Evolutionary conservation across 2,329 filamentous ascomycete genomes (phyloP).

Genomic region (Macrophomina tecta): DNA sequence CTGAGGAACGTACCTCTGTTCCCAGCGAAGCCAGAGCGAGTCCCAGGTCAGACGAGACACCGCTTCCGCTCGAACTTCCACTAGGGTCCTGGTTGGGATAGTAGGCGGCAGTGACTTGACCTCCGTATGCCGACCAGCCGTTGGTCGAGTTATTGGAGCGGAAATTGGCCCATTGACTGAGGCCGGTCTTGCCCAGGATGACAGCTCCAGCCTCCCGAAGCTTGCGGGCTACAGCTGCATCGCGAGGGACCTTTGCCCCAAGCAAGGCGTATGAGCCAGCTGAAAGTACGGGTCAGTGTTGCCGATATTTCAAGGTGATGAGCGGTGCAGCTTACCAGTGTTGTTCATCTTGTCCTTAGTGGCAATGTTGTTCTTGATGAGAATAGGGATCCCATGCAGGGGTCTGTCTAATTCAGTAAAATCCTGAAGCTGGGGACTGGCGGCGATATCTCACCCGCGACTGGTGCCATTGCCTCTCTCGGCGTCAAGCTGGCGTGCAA

Average conservation of each 20-base stretch:
- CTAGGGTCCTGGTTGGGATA: conserved; percentile 66
- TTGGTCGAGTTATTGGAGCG: conserved; percentile 63
- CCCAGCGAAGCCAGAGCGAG: conserved; percentile 58
- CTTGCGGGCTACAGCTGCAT: conserved; percentile 64
- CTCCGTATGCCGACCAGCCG: conserved; percentile 70
- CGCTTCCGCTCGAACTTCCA: conserved; percentile 68
- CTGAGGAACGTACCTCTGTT: not conserved
- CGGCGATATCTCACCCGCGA: conserved; percentile 46
- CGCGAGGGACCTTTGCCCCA: conserved; percentile 62
- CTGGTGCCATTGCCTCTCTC: conserved; percentile 55
- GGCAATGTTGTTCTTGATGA: conserved; percentile 72
- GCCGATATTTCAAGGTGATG: not conserved
- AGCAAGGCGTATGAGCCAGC: conserved; percentile 69
- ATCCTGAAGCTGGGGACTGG: not conserved
- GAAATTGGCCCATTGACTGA: conserved; percentile 70
- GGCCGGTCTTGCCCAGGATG: conserved; percentile 69
- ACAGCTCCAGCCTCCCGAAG: conserved; percentile 66
- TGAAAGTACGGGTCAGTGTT: not conserved
- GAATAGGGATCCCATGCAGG: conserved; percentile 68
- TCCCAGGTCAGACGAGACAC: conserved; percentile 64
- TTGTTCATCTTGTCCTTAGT: conserved; percentile 68
- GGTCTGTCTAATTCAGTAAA: conserved; percentile 47
- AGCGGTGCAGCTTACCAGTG: conserved; percentile 44
- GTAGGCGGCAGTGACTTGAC: conserved; percentile 68
- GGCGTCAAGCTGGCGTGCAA: conserved; percentile 56